Evolutionary conservation across 2,329 filamentous ascomycete genomes (phyloP), one percentile per base, ranked within the genome.

Genomic region (Penicillium decumbens): DNA sequence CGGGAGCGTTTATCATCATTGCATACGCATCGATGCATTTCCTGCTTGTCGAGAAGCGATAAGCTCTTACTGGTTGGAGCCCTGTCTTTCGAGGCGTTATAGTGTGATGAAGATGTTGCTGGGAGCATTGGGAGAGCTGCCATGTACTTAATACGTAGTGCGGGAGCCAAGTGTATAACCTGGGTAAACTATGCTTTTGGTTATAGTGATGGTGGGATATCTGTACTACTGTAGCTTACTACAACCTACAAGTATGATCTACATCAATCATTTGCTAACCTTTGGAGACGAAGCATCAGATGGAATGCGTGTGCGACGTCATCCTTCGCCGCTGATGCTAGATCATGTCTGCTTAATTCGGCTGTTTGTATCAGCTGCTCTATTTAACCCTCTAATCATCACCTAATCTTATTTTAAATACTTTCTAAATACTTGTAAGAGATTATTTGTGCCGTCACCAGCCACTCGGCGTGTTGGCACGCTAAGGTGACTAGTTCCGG

Each of bases 11-110:
- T 65, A 83, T 97, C 42, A 73, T 96, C 39, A 76, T 97, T 58
- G 92, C 93, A 6, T 98, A 97, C 68, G 76, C 74, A 27, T 91
- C 92, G 13, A 95, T 98, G 89, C 93, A 98, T 75, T 73, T 97
- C 53, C 72, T 98, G 63, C 81, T 98, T 41, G 83, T 98, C 20
- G 93, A 98, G 79, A 92, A 84, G 78, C 80, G 88, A 65, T 92
- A 78, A 67, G 51, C 48, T 35, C 12, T n/a, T 28, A 41, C 24
- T 18, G 7, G 44, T 41, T 45, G 10, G 6, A 33, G 20, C 27
- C 27, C 9, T 27, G 6, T 47, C 29, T 41, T 41, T 15, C 37
- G 6, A 6, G 38, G 23, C 23, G 12, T 2, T 40, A 12, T 27
- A 25, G 15, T 12, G 9, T 12, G 20, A 20, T 37, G 18, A 8